Base-by-base conservation (phyloP, 2,329 filamentous ascomycete genomes). In the Colletotrichum paranaense region DNA sequence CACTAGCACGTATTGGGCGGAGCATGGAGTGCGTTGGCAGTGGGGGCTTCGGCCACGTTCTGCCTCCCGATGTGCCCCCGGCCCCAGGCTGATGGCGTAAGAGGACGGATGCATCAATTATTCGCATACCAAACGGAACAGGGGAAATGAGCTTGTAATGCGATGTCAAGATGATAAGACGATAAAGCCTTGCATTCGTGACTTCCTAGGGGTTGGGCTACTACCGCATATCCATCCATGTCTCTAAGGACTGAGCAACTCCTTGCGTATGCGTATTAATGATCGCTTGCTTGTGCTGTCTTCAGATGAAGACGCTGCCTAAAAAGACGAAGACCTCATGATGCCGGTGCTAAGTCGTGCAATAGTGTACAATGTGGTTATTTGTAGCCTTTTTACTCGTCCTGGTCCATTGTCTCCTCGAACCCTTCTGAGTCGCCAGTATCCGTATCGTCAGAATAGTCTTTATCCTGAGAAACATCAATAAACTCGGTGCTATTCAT, bases 351-450 rank as follows among this genome's bases (percentile, higher is more conserved):
- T 7, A n/a, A 32, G 24, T 9, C 14, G 52, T 30, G 42, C 55
- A 30, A 46, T 70, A 35, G 19, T 59, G n/a, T 57, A 62, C 67
- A 73, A 14, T 28, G 26, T 62, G 5, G 4, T 32, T 16, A 8
- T 57, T 5, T 14, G 2, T 28, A 7, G 24, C 9, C 7, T 56
- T 9, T 49, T 16, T 57, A 62, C 35, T 73, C 70, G 19, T 70
- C 70, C 19, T 73, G 63, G 32, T 74, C 72, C 63, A 72, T 74
- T 1, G 57, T 68, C n/a, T 74, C 72, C 22, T 74, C 72, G n/a
- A 74, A 74, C 1, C 62, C 68, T 28, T 74, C 72, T 4, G 72
- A 74, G 53, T 74, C 72, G 19, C 64, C 72, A 26, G 62, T 73
- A 26, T 73, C 56, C 19, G 62, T 58, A 49, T 58, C 63, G 6